phyloP scores from a whole-genome alignment of 2,329 filamentous ascomycete genomes.

The Botrytis byssoidea region DNA sequence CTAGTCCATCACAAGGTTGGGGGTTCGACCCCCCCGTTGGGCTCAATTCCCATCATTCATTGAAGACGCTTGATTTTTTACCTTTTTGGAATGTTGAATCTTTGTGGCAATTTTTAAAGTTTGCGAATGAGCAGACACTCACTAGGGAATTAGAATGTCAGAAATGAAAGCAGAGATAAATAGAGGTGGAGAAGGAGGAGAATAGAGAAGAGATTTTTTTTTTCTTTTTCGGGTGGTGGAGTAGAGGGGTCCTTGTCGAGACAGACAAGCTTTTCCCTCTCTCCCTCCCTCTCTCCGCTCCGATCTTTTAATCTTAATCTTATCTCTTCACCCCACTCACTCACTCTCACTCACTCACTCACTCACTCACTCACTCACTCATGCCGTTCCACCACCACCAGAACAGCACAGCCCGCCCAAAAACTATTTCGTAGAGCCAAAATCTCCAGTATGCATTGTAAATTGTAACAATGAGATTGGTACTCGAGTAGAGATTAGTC shows the following conservation, averaged over 20 bases:
- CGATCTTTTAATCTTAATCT: neutral
- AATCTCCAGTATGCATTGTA: too few species aligned
- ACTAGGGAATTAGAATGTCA: too few species aligned
- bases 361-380: too few species aligned
- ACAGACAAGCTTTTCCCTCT: neutral
- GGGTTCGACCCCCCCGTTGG: constrained; percentile 11
- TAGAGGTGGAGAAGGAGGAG: neutral
- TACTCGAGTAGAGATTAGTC: too few species aligned
- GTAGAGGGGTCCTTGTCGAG: neutral
- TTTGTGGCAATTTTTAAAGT: accelerated
- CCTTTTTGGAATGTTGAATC: neutral
- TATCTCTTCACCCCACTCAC: neutral
- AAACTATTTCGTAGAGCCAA: neutral
- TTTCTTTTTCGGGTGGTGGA: neutral
- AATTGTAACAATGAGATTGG: too few species aligned
- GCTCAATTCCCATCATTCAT: neutral
- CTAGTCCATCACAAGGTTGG: constrained; percentile 8
- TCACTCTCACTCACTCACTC: too few species aligned
- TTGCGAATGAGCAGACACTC: too few species aligned
- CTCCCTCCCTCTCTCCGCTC: neutral
- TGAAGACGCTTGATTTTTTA: neutral
- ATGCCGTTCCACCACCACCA: neutral
- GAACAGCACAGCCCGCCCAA: neutral
- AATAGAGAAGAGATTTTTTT: neutral
- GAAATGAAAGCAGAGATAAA: neutral